Base-by-base conservation (phyloP, 208 protist genomes). In the Trypanosoma cruzi region DNA sequence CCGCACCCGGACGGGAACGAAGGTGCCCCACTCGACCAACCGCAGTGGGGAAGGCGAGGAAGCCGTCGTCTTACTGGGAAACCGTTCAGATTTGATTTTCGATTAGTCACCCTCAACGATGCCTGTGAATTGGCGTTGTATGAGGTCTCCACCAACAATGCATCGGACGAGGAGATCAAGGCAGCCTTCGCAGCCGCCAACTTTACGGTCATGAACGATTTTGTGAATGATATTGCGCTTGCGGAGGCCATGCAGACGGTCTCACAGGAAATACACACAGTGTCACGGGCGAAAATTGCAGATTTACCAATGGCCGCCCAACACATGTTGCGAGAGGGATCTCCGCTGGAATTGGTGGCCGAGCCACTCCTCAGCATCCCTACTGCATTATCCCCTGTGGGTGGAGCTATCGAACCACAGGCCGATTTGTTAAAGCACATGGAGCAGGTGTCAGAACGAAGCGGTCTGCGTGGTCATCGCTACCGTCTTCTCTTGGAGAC, bases 181-280 rank as follows among this genome's bases (percentile, higher is more conserved):
- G 74, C 83, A 0, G 63, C 88, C 18, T 95, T 95, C 68, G 75
- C 80, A 2, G 79, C 81, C 0, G 65, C 86, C 46, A 82, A 84
- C 13, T 79, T 90, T 29, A 28, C 40, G 28, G 86, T 93, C 34
- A 4, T 90, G 26, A 92, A 95, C 50, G 89, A 95, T 71, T 93
- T 80, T 71, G 75, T 80, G 42, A 75, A 89, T 58, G 85, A 95
- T 64, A 44, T 54, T 11, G 1, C 54, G 13, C 69, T 93, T 20
- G 86, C 89, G 34, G 44, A 60, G n/a, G 40, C 52, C 11, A 74
- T 82, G 53, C 3, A 56, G 24, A 36, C 29, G 8, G 60, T 94
- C 52, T 40, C 64, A 22, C 0, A 53, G 29, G 29, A 60, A 18
- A 18, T 77, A 4, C 64, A 63, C 44, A 29, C 49, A 22, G 1